These are phyloP conservation scores for Eimeria maxima DNA, from an alignment of 169 alveolate species.

Conservation along the genomic window DNA sequence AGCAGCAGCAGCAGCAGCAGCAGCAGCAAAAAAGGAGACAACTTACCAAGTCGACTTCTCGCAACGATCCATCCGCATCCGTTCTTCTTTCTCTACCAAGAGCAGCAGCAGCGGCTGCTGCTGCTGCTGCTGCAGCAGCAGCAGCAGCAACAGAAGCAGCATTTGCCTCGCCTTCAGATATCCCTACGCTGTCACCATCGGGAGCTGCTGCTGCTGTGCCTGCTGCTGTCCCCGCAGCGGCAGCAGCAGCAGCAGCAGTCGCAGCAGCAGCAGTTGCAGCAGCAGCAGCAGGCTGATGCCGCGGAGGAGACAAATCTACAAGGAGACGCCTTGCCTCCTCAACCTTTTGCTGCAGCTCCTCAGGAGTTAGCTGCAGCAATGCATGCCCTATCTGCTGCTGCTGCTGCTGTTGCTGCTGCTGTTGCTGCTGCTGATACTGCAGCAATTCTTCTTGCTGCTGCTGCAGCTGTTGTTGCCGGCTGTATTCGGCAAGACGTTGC, in stretches of 20 bases:
- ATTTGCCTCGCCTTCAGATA: not conserved
- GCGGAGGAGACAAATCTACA: not conserved
- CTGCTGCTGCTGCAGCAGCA: slow-evolving; percentile 6
- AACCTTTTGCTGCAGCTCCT: slow-evolving; percentile 37
- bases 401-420: not conserved
- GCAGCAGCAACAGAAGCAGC: not conserved
- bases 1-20: too few species aligned
- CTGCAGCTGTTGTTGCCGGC: not conserved
- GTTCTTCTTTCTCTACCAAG: not conserved
- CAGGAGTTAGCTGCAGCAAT: not conserved
- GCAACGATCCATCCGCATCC: not conserved
- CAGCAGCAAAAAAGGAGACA: not conserved
- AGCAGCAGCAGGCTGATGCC: not conserved
- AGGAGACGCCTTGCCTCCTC: slow-evolving; percentile 30
- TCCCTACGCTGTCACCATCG: not conserved
- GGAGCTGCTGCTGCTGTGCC: not conserved
- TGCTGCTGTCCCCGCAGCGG: not conserved
- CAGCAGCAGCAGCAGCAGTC: slow-evolving; percentile 4
- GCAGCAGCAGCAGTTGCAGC: slow-evolving; percentile 43
- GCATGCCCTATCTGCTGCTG: not conserved
- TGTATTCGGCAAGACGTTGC: not conserved
- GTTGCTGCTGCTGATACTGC: not conserved
- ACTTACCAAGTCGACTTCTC: not conserved
- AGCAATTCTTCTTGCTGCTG: not conserved
- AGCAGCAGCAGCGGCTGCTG: not conserved